Evolutionary conservation across 805 yeast genomes (phyloP), one percentile per base, ranked within the genome.

Genomic region (Yarrowia osloensis): DNA sequence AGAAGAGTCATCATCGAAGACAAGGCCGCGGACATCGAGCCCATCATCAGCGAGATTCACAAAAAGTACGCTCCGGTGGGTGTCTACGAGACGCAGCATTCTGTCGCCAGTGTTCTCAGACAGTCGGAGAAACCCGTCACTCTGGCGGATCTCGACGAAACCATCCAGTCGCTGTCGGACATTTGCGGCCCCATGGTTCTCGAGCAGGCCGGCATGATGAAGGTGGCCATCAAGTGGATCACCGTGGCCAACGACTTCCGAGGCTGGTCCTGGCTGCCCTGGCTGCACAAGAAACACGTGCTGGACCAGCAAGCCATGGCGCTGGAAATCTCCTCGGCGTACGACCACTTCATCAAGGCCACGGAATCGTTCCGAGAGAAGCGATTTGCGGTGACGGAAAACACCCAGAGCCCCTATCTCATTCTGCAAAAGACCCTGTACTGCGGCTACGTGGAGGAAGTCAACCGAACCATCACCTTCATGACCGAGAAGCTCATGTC

Each of bases 231-330:
- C 26, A 57, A 57, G 50, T 57, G 65, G 65, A 37, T 57, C 19
- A 11, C 28, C 1, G 11, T 24, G 2, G 65, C 65, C 49, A 57
- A 57, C 39, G 37, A 57, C 2, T 57, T 40, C 15, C 49, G 65
- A 40, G 47, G 50, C 5, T 40, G 61, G 61, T 54, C 61, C 6
- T 54, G 61, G 61, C 12, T 54, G 61, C 61, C 61, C 12, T 54
- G 61, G 61, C 2, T 35, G n/a, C 61, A 54, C 44, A 35, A 54
- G 33, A 54, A 54, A 11, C 22, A n/a, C 17, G 61, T 54, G 4
- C 22, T 35, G 1, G 61, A 54, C 44, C 61, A 54, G 33, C 44
- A 54, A 17, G 24, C 61, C 22, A 15, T 24, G 44, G 61, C 61
- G 11, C 61, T 54, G 33, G 61, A 54, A 1, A 13, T 54, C 11